Evolutionary conservation across 202 grass and related monocot species (phyloP).

Genomic region (Setaria viridis): DNA sequence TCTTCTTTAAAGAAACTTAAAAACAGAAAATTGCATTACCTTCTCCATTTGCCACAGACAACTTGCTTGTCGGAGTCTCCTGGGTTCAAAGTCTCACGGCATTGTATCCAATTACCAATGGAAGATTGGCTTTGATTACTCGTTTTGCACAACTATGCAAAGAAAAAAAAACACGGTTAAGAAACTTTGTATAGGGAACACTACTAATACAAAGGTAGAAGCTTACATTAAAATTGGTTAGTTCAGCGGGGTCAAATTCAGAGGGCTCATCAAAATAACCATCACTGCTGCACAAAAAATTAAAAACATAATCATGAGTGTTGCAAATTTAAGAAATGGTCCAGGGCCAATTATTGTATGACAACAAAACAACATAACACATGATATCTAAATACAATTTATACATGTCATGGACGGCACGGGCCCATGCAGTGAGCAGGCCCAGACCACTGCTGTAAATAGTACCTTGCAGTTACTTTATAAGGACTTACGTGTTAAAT

Average conservation of each 20-base stretch:
- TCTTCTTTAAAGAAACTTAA: not conserved
- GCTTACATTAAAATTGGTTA: slow-evolving; percentile 62
- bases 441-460: not conserved
- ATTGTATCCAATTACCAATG: slow-evolving; percentile 87
- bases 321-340: slow-evolving; percentile 29
- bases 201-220: slow-evolving; percentile 38
- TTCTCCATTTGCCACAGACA: slow-evolving; percentile 83
- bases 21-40: slow-evolving; percentile 53
- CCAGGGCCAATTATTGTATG: not conserved
- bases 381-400: slow-evolving; percentile 27
- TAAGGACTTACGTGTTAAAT: slow-evolving; percentile 33
- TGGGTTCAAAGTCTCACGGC: slow-evolving; percentile 50
- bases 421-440: not conserved
- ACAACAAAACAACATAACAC: slow-evolving; percentile 28
- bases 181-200: slow-evolving; percentile 29
- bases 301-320: slow-evolving; percentile 45
- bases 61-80: slow-evolving; percentile 52
- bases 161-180: slow-evolving; percentile 47
- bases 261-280: slow-evolving; percentile 51
- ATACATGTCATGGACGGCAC: not conserved
- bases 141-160: slow-evolving; percentile 37
- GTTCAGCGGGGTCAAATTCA: slow-evolving; percentile 56
- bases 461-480: not conserved
- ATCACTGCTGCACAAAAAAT: slow-evolving; percentile 54
- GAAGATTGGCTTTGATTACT: slow-evolving; percentile 45